Conservation (phyloP, 164 flowering plant genomes). For the Cinnamomum chago region DNA sequence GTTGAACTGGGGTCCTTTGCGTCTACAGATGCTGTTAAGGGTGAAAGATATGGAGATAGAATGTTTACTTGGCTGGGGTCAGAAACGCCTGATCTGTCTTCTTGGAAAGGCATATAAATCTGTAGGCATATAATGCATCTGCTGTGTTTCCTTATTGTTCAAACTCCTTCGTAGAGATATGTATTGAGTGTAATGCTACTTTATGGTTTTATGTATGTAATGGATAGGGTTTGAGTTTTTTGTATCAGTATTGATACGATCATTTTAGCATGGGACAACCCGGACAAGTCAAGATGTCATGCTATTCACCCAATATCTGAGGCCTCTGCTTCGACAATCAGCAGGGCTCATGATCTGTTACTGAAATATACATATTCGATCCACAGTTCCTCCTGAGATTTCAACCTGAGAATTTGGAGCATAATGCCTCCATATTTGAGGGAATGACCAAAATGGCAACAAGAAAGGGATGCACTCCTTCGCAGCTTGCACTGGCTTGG, state of each 20-base stretch:
- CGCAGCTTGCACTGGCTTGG: too few species aligned
- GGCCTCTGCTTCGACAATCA: conserved; percentile 24
- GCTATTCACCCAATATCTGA: conserved; percentile 4
- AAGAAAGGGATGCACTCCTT: conserved; percentile 33
- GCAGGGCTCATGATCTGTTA: conserved; percentile 17
- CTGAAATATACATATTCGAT: too few species aligned
- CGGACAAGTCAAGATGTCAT: background rate
- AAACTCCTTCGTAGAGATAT: background rate
- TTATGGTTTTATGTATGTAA: background rate
- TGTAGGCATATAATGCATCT: background rate
- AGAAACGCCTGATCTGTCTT: conserved; percentile 24
- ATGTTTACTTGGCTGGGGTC: conserved; percentile 9
- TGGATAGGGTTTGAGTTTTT: too few species aligned
- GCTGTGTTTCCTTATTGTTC: background rate
- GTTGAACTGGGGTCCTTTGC: conserved; percentile 31
- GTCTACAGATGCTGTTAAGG: conserved; percentile 23
- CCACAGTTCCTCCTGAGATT: background rate
- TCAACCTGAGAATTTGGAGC: conserved; percentile 29
- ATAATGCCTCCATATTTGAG: conserved; percentile 26
- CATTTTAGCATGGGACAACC: background rate
- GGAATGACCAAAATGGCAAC: conserved; percentile 22
- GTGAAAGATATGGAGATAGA: conserved; percentile 17
- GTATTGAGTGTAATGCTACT: background rate
- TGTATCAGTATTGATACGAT: too few species aligned
- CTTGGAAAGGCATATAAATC: conserved; percentile 21